Evolutionary conservation across 2,329 filamentous ascomycete genomes (phyloP), one percentile per base, ranked within the genome.

Genomic region (Cucurbitaria berberidis): DNA sequence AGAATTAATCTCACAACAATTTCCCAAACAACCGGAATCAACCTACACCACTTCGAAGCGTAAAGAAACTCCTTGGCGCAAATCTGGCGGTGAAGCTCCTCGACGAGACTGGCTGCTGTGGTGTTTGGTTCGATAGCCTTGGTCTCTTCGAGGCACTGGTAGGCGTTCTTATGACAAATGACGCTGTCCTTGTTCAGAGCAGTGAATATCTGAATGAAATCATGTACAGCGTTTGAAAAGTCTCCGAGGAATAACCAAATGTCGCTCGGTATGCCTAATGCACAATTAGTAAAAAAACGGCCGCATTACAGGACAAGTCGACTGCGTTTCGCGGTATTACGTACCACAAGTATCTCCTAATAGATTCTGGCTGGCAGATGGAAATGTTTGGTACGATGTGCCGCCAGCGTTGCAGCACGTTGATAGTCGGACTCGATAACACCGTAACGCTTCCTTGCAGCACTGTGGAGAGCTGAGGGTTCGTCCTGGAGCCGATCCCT

Each of bases 81-180:
- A n/a, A 82, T 75, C 53, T 82, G 79, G 45, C 77, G 75, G 53
- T 79, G 81, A 13, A 83, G 64, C 53, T 82, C 78, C 29, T 79
- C 72, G 5, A 83, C 74, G 1, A 83, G 50, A 64, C 51, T 80
- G 69, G 39, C 75, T 63, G 32, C 77, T 76, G 50, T 77, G 64
- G 48, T 75, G 54, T 30, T 69, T 64, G 82, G 68, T 41, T 76
- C 74, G 24, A 75, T 74, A 6, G 70, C 71, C 59, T 77, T 76
- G 15, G 77, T 74, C 48, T 69, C 74, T 47, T 80, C 77, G 3
- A 80, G 69, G 26, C 75, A 73, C 42, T 76, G 74, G 42, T 73
- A 73, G 68, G 77, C 74, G 51, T 75, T 68, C 18, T 72, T 68
- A 55, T 78, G 73, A 42, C 76, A 73, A 0, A 72, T 58, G 16